Base-by-base conservation (phyloP, 129 eudicot species). In the Ambrosia trifida region DNA sequence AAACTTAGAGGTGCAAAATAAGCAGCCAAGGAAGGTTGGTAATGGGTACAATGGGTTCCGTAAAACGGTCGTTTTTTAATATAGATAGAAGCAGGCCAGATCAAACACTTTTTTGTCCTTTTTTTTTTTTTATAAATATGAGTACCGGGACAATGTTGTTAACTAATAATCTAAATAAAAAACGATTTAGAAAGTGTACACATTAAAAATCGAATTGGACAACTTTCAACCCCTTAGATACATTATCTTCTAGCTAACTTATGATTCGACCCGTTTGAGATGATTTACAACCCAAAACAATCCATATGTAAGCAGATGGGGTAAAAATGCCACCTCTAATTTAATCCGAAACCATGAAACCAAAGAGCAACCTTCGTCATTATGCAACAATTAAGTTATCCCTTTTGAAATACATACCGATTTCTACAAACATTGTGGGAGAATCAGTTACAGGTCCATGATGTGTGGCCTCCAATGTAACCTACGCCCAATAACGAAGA, bases 401-500 rank as follows among this genome's bases (percentile, higher is more conserved):
- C 32, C 33, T 52, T 50, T 18, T 41, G 58, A 66, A 43, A 66
- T 50, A 54, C 79, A 43, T 86, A 95, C 99, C 99, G 59, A 95
- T 95, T 83, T 95, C 99, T 53, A 95, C 78, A 76, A 95, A 95
- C 99, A 95, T 85, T 38, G 99, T 83, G 18, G 99, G 99, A 18
- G 91, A 82, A 73, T 86, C 86, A 20, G 87, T 88, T 44, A 82
- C 52, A 72, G 99, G 99, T 79, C 99, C 99, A 72, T 95, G 99
- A 88, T 95, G 99, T 66, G 99, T 95, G 68, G 97, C 99, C 84
- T 95, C 99, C 69, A 95, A 50, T 14, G 99, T 90, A 50, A 95
- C 83, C 99, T 94, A 74, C 73, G 78, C 32, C 60, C 70, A 68
- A 50, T 28, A 75, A 75, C 75, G 47, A 45, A n/a, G 12, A 41